A percentile compares a stretch with the other conserved stretches of the same genome.
These are phyloP conservation scores for Zygosaccharomyces lentus DNA, from an alignment of 805 yeast genomes.

Conservation along the genomic window DNA sequence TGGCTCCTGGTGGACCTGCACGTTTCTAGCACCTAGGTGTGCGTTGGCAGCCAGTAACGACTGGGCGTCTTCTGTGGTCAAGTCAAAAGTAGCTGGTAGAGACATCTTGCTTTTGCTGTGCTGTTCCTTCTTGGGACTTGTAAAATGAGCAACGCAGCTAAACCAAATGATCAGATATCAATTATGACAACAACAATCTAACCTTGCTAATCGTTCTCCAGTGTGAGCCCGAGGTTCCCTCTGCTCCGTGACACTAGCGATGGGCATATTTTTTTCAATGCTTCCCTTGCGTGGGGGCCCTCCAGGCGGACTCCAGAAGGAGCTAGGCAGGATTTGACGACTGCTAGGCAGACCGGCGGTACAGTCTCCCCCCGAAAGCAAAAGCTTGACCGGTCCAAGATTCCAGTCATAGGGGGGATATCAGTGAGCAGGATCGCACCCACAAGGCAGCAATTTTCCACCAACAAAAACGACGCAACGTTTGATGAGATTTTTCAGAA, in stretches of 20 bases:
- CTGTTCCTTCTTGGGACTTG: constrained; percentile 24
- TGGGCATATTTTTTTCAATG: constrained; percentile 2
- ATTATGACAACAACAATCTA: constrained; percentile 2
- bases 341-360: neutral
- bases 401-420: neutral
- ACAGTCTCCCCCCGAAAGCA: neutral
- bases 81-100: constrained; percentile 82
- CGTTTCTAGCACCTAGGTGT: constrained; percentile 99
- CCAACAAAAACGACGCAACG: no score
- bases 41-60: constrained; percentile 98
- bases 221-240: constrained; percentile 2
- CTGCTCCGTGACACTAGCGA: constrained; percentile 4
- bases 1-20: constrained; percentile 96
- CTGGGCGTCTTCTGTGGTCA: constrained; percentile 98
- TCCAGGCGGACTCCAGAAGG: neutral
- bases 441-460: no score
- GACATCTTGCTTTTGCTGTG: constrained; percentile 50
- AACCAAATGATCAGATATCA: neutral
- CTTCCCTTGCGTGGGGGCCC: constrained; percentile 2
- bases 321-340: neutral
- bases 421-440: no score
- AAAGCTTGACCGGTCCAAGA: neutral
- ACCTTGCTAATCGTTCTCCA: constrained; percentile 3
- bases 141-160: constrained; percentile 4
- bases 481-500: no score